Percentiles rank a stretch among this genome's conserved stretches.
Conservation (phyloP, 1,139 yeast genomes). For the Debaryomyces fabryi region DNA sequence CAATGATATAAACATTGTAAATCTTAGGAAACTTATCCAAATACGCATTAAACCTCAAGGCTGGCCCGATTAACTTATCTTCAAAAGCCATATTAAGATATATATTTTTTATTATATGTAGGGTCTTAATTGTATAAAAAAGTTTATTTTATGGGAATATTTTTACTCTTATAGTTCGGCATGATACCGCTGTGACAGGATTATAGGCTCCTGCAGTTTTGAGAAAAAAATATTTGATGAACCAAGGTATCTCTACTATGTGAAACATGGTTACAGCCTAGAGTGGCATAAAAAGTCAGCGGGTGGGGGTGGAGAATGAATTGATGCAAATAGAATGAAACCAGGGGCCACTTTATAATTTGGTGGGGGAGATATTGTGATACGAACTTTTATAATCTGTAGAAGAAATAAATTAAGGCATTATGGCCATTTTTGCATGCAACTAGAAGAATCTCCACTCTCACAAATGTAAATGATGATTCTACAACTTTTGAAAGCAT, state of each 20-base stretch:
- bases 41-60: constrained; percentile 26
- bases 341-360: neutral
- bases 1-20: constrained; percentile 39
- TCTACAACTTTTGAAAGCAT: neutral
- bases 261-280: neutral
- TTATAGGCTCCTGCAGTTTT: neutral
- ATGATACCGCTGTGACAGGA: neutral
- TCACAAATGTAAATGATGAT: too few species aligned
- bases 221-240: neutral
- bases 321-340: neutral
- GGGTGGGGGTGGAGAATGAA: neutral
- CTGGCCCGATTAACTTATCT: constrained; percentile 12
- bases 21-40: constrained; percentile 42
- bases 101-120: neutral
- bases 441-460: too few species aligned
- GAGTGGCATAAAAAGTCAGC: too few species aligned
- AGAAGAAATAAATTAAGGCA: neutral
- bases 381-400: too few species aligned
- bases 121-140: neutral
- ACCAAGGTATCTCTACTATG: neutral
- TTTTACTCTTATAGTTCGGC: neutral
- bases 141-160: neutral
- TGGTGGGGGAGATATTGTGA: neutral
- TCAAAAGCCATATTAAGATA: neutral
- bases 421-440: neutral